Percentiles rank a stretch among this genome's conserved stretches.
Evolutionary conservation across 371 early-diverging fungal genomes (phyloP).

Genomic region (Rhizopus sp.): DNA sequence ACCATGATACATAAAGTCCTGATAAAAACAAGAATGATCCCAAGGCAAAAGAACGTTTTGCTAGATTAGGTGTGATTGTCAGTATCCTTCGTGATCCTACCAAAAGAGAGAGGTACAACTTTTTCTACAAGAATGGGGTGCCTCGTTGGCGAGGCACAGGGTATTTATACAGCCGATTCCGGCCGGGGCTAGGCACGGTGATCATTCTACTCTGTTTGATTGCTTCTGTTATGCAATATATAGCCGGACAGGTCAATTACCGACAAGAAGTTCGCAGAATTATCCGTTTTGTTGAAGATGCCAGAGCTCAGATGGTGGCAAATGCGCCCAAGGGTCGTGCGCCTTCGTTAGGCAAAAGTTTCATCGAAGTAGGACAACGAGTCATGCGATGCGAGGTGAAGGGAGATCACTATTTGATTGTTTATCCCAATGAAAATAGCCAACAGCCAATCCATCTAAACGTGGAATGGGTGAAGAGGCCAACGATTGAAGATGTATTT

Average conservation of each 20-base stretch:
- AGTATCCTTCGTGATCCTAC: conserved; percentile 67
- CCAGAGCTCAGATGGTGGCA: conserved; percentile 33
- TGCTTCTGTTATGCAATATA: conserved; percentile 64
- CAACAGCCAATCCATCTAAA: conserved; percentile 41
- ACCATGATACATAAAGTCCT: conserved; percentile 47
- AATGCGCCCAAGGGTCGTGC: conserved; percentile 46
- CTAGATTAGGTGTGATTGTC: conserved; percentile 68
- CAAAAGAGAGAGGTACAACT: conserved; percentile 78
- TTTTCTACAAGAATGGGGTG: conserved; percentile 87
- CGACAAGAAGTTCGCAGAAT: conserved; percentile 65
- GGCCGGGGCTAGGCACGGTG: conserved; percentile 77
- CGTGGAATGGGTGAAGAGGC: conserved; percentile 35
- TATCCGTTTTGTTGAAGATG: conserved; percentile 39
- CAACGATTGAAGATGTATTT: conserved; percentile 28
- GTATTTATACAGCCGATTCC: conserved; percentile 76
- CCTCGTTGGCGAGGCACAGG: conserved; percentile 88
- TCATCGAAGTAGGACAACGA: conserved; percentile 37
- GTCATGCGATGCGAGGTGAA: conserved; percentile 49
- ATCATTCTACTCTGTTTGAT: conserved; percentile 57
- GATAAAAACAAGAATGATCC: conserved; percentile 70
- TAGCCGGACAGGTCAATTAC: conserved; percentile 65
- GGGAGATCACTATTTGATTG: conserved; percentile 37
- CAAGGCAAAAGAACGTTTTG: conserved; percentile 63
- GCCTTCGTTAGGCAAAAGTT: conserved; percentile 44
- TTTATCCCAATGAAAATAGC: conserved; percentile 37